phyloP scores from a whole-genome alignment of 202 grass and related monocot species.

The Dendrocalamus latiflorus region DNA sequence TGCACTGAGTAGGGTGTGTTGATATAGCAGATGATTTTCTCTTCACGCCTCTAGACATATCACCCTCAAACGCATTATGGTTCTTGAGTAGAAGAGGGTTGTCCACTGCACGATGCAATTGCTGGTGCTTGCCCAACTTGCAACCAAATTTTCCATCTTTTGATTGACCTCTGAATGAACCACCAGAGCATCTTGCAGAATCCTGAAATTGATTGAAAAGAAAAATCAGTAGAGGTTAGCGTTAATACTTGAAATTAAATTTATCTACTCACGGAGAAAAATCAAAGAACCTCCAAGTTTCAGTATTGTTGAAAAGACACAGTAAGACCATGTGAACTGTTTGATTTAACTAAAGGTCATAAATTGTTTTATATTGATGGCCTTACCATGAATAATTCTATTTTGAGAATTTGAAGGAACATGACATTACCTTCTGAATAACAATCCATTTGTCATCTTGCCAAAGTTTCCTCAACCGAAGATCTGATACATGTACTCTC shows the following conservation, averaged over 20 bases:
- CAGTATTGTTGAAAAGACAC: not conserved
- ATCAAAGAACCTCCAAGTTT: not conserved
- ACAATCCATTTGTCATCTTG: conserved; percentile 50
- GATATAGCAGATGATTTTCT: conserved; percentile 32
- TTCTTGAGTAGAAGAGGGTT: conserved; percentile 4
- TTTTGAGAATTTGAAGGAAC: not conserved
- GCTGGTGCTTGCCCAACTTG: not conserved
- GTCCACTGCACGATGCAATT: not conserved
- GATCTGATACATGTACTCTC: conserved; percentile 8
- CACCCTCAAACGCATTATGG: conserved; percentile 15
- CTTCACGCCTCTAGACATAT: conserved; percentile 35
- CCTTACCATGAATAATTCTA: not conserved
- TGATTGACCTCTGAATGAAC: conserved; percentile 11
- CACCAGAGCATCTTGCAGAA: conserved; percentile 26
- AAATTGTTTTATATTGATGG: not conserved
- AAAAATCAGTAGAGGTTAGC: not conserved
- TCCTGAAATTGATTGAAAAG: conserved; percentile 27
- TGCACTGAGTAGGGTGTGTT: conserved; percentile 5
- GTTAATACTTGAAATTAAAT: conserved; percentile 9
- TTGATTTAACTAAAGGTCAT: not conserved
- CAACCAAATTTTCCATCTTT: conserved; percentile 18
- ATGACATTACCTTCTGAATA: conserved; percentile 51
- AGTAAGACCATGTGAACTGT: not conserved
- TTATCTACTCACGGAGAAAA: not conserved
- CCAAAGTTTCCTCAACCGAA: conserved; percentile 51